Percentiles rank a stretch among this genome's conserved stretches.
Evolutionary conservation across 306 rosid species (phyloP).

Genomic region (Senna tora): DNA sequence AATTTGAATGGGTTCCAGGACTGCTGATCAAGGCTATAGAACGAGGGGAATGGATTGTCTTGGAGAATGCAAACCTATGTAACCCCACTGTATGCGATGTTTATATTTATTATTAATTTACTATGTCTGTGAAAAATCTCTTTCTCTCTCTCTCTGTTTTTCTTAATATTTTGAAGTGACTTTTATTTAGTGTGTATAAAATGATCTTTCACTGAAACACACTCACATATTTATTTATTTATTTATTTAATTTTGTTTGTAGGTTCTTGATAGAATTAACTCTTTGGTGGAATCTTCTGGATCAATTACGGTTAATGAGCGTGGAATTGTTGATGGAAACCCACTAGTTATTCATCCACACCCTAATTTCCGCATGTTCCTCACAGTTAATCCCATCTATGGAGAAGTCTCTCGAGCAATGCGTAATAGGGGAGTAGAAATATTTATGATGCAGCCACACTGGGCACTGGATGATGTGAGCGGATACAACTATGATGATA

Average conservation of each 20-base stretch:
- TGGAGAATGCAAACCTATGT: conserved; percentile 94
- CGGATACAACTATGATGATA: conserved; percentile 38
- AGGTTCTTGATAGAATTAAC: conserved; percentile 98
- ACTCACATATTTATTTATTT: neutral
- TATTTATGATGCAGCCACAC: conserved; percentile 78
- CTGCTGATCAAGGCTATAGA: conserved; percentile 81
- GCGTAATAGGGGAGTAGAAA: conserved; percentile 97
- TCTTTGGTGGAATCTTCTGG: conserved; percentile 89
- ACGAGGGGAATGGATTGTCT: conserved; percentile 90
- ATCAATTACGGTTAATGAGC: conserved; percentile 83
- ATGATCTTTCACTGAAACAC: no score
- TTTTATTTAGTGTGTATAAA: neutral
- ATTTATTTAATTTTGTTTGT: conserved; percentile 18
- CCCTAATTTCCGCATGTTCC: conserved; percentile 85
- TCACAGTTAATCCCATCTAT: conserved; percentile 78
- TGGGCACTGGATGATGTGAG: conserved; percentile 62
- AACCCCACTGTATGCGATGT: conserved; percentile 77
- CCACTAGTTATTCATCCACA: conserved; percentile 80
- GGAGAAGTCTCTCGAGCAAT: conserved; percentile 98
- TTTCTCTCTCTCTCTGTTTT: no score
- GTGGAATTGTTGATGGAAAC: conserved; percentile 84
- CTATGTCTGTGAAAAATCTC: neutral
- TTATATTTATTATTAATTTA: conserved; percentile 13
- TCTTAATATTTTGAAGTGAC: neutral
- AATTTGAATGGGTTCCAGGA: conserved; percentile 94